Evolutionary conservation across 2,329 filamentous ascomycete species (phyloP), one percentile per base, ranked within the genome.

Genomic region (Cladobotryum protrusum): DNA sequence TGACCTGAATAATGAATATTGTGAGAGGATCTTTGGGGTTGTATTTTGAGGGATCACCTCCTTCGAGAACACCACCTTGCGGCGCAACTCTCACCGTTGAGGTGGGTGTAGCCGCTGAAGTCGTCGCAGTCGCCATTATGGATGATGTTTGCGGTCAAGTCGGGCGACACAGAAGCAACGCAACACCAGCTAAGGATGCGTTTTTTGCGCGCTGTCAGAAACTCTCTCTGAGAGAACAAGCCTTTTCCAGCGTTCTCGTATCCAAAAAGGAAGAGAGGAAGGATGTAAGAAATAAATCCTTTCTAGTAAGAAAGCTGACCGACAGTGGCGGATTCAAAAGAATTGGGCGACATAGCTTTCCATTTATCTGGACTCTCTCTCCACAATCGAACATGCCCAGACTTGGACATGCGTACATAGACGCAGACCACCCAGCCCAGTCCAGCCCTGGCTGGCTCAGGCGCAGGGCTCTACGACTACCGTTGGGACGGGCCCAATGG

Each of bases 1-100:
- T 40, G 58, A 72, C 72, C 81, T 90, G 86, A 44, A 90, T 85
- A 60, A 90, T 88, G 67, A 91, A 89, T 43, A 88, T 67, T 42
- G 82, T 80, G 54, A 91, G 83, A 6, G 87, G 87, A 56, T 89
- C 85, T 50, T 79, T 85, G 11, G 83, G 61, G 58, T 86, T 81
- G 68, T 86, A 89, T 29, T 77, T 63, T 29, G 85, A 75, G 1
- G 87, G 87, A 55, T 89, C 83, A 47, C 78, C 70, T 40, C 83
- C 83, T 56, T 89, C 86, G 40, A 92, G 72, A 52, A 92, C 79
- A 55, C 87, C 87, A 48, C 72, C 73, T 55, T 77, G 74, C 8
- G 72, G 63, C 17, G 66, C 48, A 1, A 64, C 69, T 45, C 66
- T 53, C 43, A 40, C 32, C n/a, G 53, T 63, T 3, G 67, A 59